Evolutionary conservation across 805 yeast genomes (phyloP).

Genomic region (Candida nitratophila): DNA sequence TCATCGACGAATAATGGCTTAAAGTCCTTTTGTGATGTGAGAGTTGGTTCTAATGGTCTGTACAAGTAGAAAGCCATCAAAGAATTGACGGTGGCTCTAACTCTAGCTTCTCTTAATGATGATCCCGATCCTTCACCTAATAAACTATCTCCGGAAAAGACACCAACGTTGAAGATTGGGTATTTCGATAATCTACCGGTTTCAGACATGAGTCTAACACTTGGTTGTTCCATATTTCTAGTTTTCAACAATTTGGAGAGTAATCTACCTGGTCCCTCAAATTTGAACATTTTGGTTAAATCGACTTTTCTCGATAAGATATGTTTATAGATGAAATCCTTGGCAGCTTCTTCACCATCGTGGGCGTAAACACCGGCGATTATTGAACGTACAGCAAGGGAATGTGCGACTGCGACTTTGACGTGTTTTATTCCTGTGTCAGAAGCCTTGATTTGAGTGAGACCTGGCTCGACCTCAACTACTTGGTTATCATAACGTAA

Average conservation of each 20-base stretch:
- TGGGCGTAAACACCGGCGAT: slow-evolving; percentile 79
- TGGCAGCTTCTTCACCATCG: slow-evolving; percentile 56
- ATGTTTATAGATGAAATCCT: slow-evolving; percentile 64
- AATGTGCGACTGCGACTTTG: slow-evolving; percentile 33
- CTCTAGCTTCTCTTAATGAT: slow-evolving; percentile 83
- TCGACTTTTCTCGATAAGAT: slow-evolving; percentile 76
- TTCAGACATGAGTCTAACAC: slow-evolving; percentile 81
- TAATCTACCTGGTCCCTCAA: slow-evolving; percentile 82
- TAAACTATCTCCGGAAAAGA: slow-evolving; percentile 73
- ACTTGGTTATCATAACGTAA: slow-evolving; percentile 38
- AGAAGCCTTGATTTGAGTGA: slow-evolving; percentile 18
- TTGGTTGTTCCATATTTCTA: slow-evolving; percentile 66
- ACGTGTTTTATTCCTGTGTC: slow-evolving; percentile 4
- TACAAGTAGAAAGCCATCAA: slow-evolving; percentile 89
- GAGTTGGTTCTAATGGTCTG: slow-evolving; percentile 58
- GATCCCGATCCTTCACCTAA: slow-evolving; percentile 94
- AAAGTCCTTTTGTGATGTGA: slow-evolving; percentile 50
- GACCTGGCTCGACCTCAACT: slow-evolving; percentile 45
- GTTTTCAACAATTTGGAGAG: slow-evolving; percentile 70
- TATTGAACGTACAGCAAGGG: slow-evolving; percentile 73
- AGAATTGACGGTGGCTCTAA: slow-evolving; percentile 86
- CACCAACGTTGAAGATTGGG: slow-evolving; percentile 88
- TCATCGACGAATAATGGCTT: slow-evolving; percentile 30
- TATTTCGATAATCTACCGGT: slow-evolving; percentile 82
- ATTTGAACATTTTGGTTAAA: slow-evolving; percentile 65